Evolutionary conservation across 371 early-diverging fungal genomes (phyloP).

Genomic region (Circinella minor): DNA sequence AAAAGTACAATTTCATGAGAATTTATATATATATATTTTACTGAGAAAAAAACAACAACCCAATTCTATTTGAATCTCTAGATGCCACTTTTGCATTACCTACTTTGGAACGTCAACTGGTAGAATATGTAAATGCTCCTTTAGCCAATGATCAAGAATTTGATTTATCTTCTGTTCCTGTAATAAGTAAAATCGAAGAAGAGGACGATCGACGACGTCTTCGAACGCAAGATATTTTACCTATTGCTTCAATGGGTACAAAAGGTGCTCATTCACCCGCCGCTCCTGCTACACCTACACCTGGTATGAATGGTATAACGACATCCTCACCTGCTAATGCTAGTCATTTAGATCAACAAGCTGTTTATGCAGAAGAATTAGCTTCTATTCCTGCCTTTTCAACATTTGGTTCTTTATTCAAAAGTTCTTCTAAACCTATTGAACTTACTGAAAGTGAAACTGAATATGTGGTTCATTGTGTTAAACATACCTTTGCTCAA

Average conservation of each 20-base stretch:
- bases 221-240: conserved; percentile 1
- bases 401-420: conserved; percentile 84
- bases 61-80: too few species aligned
- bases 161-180: conserved; percentile 79
- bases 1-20: too few species aligned
- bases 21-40: too few species aligned
- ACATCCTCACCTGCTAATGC: background rate
- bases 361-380: conserved; percentile 75
- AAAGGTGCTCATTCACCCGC: background rate
- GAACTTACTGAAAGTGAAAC: conserved; percentile 94
- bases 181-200: conserved; percentile 83
- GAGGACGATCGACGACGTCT: conserved; percentile 58
- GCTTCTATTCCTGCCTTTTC: conserved; percentile 83
- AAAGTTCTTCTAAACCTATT: conserved; percentile 76
- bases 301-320: conserved; percentile 14
- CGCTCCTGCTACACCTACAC: background rate
- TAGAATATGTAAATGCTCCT: conserved; percentile 78
- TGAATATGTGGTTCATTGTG: conserved; percentile 90
- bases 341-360: conserved; percentile 67
- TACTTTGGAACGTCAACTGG: conserved; percentile 87
- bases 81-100: conserved; percentile 87
- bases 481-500: conserved; percentile 90
- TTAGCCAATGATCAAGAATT: conserved; percentile 68
- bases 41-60: too few species aligned
- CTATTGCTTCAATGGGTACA: background rate